Base-by-base conservation (phyloP, 139 green algal genomes). In the Diplosphaera chodatii region DNA sequence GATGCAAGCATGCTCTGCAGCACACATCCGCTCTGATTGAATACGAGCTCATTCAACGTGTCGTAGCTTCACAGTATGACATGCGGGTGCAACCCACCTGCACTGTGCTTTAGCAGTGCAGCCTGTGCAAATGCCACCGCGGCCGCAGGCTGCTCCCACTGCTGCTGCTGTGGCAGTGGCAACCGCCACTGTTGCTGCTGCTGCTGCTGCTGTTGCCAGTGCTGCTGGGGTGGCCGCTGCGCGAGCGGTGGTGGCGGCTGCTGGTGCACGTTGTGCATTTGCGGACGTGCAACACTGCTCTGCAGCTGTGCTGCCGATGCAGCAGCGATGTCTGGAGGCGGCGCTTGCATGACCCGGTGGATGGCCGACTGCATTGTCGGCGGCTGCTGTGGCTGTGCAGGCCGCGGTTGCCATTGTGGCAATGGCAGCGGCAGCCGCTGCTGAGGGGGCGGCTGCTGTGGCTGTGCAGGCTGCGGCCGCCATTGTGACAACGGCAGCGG, bases 391-490 rank as follows among this genome's bases (percentile, higher is more conserved):
- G 10, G 40, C 27, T 72, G 67, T 48, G n/a, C n/a, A n/a, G n/a
- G n/a, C n/a, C 63, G 67, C 67, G 62, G 67, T 34, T 72, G 40
- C 37, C 2, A 25, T 48, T 55, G 67, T 34, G 32, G 67, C 37
- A 22, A 40, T n/a, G n/a, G 55, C 69, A 25, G 55, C 55, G 29
- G 66, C 56, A 28, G 37, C 37, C 8, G 8, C 8, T 10, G 8
- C 8, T 10, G 8, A 6, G 10, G 8, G 37, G n/a, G n/a, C n/a
- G n/a, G n/a, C n/a, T n/a, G n/a, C 40, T 32, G 30, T 20, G 10
- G 40, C 27, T 72, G 67, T 48, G n/a, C n/a, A n/a, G n/a, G n/a
- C n/a, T 72, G 67, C 67, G 62, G 67, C 67, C 63, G 40, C 37
- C 2, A 25, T 48, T 55, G 67, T 34, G 32, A 34, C 37, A 22